Evolutionary conservation across 192 early-diverging fungal species (phyloP).

Genomic region (Oehlia diaphana): DNA sequence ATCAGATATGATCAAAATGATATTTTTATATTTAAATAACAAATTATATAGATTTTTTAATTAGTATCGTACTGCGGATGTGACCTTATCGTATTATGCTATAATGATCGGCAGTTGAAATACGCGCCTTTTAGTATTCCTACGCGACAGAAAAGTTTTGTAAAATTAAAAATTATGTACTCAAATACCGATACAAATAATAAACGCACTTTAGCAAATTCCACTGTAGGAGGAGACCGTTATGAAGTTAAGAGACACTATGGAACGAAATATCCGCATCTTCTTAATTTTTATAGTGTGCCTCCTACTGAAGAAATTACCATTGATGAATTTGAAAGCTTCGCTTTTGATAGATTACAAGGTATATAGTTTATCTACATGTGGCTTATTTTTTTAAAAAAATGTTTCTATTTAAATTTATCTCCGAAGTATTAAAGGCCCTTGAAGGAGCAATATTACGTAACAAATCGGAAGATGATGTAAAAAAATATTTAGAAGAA

Average conservation of each 20-base stretch:
- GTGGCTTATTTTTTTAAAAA: not conserved
- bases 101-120: too few species aligned
- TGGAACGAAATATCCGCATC: not conserved
- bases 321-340: slow-evolving; percentile 73
- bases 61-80: too few species aligned
- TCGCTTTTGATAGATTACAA: slow-evolving; percentile 71
- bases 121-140: too few species aligned
- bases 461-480: slow-evolving; percentile 59
- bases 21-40: too few species aligned
- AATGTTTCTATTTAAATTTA: too few species aligned
- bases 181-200: not conserved
- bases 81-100: too few species aligned
- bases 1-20: too few species aligned
- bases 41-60: too few species aligned
- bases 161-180: not conserved
- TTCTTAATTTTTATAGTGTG: slow-evolving; percentile 68
- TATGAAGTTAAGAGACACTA: not conserved
- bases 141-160: not conserved
- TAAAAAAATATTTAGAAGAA: slow-evolving; percentile 51
- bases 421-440: slow-evolving; percentile 67
- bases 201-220: not conserved
- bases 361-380: slow-evolving; percentile 31
- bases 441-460: slow-evolving; percentile 82
- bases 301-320: slow-evolving; percentile 66
- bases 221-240: not conserved